Evolutionary conservation across 768 basidiomycete genomes (phyloP).

Genomic region (Mycena venus): DNA sequence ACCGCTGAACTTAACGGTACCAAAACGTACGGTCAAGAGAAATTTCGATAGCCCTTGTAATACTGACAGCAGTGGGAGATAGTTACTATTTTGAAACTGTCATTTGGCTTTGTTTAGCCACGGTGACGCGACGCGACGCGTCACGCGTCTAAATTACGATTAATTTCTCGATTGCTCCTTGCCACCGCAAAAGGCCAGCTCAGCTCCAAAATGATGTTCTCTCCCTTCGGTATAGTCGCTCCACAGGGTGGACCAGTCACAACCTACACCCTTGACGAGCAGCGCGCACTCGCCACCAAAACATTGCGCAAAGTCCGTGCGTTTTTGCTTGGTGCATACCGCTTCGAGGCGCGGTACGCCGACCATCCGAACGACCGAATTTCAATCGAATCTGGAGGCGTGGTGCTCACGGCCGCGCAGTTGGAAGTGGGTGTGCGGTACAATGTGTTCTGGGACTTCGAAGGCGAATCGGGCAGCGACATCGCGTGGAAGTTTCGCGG

Average conservation of each 20-base stretch:
- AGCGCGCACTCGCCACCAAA: slow-evolving; percentile 12
- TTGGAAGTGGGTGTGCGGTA: slow-evolving; percentile 7
- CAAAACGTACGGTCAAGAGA: no score
- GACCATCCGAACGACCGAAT: slow-evolving; percentile 2
- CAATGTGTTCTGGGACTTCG: slow-evolving; percentile 19
- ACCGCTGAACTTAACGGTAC: no score
- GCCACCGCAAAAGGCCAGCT: not conserved
- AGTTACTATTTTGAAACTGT: no score
- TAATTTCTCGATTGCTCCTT: not conserved
- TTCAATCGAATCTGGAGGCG: slow-evolving; percentile 2
- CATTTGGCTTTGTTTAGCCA: no score
- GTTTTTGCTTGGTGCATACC: slow-evolving; percentile 14
- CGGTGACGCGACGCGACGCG: no score
- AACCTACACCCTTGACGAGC: slow-evolving; percentile 5
- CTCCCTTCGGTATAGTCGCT: not conserved
- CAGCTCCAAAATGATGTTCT: not conserved
- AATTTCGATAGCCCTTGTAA: no score
- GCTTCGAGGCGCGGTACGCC: slow-evolving; percentile 17
- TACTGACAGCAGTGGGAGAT: no score
- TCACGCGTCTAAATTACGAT: not conserved
- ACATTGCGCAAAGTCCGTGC: slow-evolving; percentile 18
- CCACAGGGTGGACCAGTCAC: not conserved
- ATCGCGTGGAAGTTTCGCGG: slow-evolving; percentile 23
- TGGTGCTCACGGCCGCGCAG: slow-evolving; percentile 2
- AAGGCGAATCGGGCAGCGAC: slow-evolving; percentile 17